Base-by-base conservation (phyloP, 371 early-diverging fungal genomes). In the Mucor piriformis region DNA sequence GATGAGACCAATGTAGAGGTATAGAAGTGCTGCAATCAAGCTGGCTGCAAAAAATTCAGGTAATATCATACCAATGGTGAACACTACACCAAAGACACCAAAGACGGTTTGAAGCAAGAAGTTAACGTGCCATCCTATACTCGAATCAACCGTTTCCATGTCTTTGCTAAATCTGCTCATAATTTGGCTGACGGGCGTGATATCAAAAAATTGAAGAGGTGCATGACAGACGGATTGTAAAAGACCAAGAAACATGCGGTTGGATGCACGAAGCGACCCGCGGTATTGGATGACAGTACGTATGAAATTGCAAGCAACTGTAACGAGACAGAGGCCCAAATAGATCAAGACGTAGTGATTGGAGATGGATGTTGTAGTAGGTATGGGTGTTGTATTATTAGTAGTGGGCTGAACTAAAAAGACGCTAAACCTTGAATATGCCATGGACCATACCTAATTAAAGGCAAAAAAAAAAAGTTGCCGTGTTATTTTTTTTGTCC, bases 151-250 rank as follows among this genome's bases (percentile, higher is more conserved):
- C 0, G 87, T 76, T 54, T 90, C 90, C 57, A 92, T 88, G 65
- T 97, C 97, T 65, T 91, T 89, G 58, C 86, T 84, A 63, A 97
- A 95, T 6, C 96, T 81, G 65, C 90, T 92, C 76, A 96, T 77
- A 52, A 98, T 92, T 18, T 94, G 88, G 25, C 92, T 94, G 15
- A 92, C 64, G 6, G 95, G 91, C 1, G 94, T 96, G 37, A 76
- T 83, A 48, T 96, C 95, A 69, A 95, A 94, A 78, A 96, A 95
- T 12, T 88, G 80, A 21, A 93, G 70, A 18, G 84, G 86, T 0
- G 92, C 90, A 44, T 80, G 86, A 13, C 91, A 78, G 0, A 91
- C 83, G 1, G 84, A 64, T 32, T 73, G 54, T 18, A 92, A 69
- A 11, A 89, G 69, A 20, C 75, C 74, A 55, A 78, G 64, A 56